Evolutionary conservation across 306 rosid species (phyloP), one percentile per base, ranked within the genome.

Genomic region (Fagus sylvatica): DNA sequence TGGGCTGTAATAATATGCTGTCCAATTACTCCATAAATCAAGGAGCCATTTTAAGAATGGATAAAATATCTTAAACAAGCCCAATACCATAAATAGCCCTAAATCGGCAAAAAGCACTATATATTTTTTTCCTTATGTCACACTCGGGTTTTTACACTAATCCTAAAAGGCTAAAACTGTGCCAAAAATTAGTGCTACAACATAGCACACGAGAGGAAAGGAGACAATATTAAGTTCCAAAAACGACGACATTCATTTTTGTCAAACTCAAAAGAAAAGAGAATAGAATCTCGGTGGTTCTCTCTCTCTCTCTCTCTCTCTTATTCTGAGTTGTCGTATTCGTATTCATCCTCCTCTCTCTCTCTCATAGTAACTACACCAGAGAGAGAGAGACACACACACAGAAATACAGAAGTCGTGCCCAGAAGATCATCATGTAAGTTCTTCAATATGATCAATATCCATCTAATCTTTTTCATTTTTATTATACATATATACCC

Each of bases 141-240:
- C 13, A 61, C 74, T 56, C 64, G 43, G 78, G 54, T 69, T 69
- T 56, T 67, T 60, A 59, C 39, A 49, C 71, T 51, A 76, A 55
- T 73, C 82, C 82, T 22, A 22, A 22, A 22, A 22, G 28, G 28
- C 73, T 6, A 59, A 59, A 69, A 69, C 76, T 59, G 46, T 57
- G 79, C 76, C 70, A 72, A 69, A 46, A 67, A 1, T 34, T n/a
- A 54, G 53, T 67, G 28, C 51, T n/a, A 41, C 32, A 69, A 69
- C 10, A 33, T 13, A 4, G 28, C 30, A 41, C 13, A 12, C 16
- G 61, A 66, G 30, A 77, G 30, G 10, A 9, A 39, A 57, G 16
- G 69, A 30, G 22, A 69, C 15, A 28, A 7, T 1, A 48, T 7
- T 7, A 57, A 40, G 70, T n/a, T 51, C 41, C 42, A 69, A 30